Percentiles rank a stretch among this genome's conserved stretches.
phyloP scores from a whole-genome alignment of 768 basidiomycete species.

The Suillus variegatus region DNA sequence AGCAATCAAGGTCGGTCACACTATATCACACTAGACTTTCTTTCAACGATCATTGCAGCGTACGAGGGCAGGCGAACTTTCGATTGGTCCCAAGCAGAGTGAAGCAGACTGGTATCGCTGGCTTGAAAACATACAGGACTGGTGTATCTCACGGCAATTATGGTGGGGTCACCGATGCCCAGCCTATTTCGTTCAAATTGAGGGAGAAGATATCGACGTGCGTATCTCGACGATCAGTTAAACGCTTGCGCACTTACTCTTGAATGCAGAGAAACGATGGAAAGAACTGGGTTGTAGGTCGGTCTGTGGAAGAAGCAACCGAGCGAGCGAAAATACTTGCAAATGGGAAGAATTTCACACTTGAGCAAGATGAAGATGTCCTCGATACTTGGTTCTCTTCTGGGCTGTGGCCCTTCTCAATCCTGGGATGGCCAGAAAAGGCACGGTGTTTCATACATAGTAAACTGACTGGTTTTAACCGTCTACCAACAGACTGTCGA shows the following conservation, averaged over 20 bases:
- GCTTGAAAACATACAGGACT: conserved; percentile 94
- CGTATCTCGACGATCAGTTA: conserved; percentile 20
- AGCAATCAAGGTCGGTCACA: conserved; percentile 66
- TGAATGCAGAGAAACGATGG: conserved; percentile 58
- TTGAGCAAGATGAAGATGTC: conserved; percentile 96
- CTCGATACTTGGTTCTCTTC: conserved; percentile 99
- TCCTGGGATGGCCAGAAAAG: conserved; percentile 96
- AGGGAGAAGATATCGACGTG: conserved; percentile 72
- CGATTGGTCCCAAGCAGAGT: conserved; percentile 79
- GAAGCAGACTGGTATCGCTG: conserved; percentile 97
- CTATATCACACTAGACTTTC: conserved; percentile 2
- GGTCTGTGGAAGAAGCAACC: conserved; percentile 74
- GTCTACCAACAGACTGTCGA: conserved; percentile 62
- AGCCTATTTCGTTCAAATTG: conserved; percentile 88
- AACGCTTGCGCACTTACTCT: background rate
- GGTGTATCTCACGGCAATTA: conserved; percentile 98
- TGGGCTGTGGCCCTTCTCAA: conserved; percentile 96
- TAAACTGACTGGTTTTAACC: conserved; percentile 10
- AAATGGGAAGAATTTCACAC: conserved; percentile 61
- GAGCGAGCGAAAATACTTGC: conserved; percentile 73
- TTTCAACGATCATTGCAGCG: conserved; percentile 49
- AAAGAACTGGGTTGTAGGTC: conserved; percentile 90
- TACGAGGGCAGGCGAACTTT: conserved; percentile 83
- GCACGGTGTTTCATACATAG: conserved; percentile 36
- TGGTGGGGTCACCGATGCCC: conserved; percentile 99